These are phyloP conservation scores for Ceratobasidium sp. DNA, from an alignment of 1,284 basidiomycete species.

Conservation along the genomic window DNA sequence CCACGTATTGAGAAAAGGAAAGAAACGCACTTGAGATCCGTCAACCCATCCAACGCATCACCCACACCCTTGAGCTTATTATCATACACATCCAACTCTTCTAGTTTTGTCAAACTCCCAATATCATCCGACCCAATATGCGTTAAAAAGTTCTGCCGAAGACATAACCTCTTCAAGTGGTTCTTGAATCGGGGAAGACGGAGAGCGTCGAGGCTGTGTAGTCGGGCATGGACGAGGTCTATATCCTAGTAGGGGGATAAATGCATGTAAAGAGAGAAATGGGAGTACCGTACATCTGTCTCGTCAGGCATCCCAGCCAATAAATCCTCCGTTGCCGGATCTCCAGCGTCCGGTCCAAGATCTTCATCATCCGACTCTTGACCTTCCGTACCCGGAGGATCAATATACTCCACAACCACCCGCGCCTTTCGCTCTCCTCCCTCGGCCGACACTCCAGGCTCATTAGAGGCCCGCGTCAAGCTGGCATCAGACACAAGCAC, in stretches of 20 bases:
- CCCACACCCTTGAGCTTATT: slow-evolving; percentile 84
- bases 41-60: slow-evolving; percentile 65
- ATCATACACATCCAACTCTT: slow-evolving; percentile 94
- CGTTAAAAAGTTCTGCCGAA: slow-evolving; percentile 87
- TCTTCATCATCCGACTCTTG: slow-evolving; percentile 50
- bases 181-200: slow-evolving; percentile 70
- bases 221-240: slow-evolving; percentile 84
- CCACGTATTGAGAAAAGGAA: not conserved
- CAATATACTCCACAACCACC: slow-evolving; percentile 28
- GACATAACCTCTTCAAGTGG: slow-evolving; percentile 76
- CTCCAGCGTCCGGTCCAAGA: slow-evolving; percentile 50
- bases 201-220: slow-evolving; percentile 64
- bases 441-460: not conserved
- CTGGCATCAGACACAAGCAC: not conserved
- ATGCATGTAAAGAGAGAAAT: slow-evolving; percentile 19
- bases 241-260: slow-evolving; percentile 67
- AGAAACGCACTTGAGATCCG: slow-evolving; percentile 65
- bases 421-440: slow-evolving; percentile 31
- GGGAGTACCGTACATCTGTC: slow-evolving; percentile 66
- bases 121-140: slow-evolving; percentile 73
- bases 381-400: slow-evolving; percentile 38
- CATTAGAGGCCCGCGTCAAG: not conserved
- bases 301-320: slow-evolving; percentile 62
- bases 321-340: slow-evolving; percentile 49
- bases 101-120: slow-evolving; percentile 67